Base-by-base conservation (phyloP, 352 stramenopile genomes). In the Globisporangium canariense region DNA sequence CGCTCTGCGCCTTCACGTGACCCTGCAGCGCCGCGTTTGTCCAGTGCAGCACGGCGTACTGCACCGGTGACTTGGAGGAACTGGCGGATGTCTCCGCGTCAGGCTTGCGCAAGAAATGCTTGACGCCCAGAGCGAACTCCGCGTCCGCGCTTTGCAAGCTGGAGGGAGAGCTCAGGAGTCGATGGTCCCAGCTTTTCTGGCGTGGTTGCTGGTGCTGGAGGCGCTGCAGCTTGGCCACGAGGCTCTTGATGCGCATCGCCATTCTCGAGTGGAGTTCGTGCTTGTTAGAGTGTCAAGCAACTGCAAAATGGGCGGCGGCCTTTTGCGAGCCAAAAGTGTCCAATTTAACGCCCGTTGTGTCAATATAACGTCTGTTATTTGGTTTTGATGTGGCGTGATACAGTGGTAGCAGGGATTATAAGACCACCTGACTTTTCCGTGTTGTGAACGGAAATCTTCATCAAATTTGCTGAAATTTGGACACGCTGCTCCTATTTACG, bases 31-130 rank as follows among this genome's bases (percentile, higher is more conserved):
- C 86, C 0, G 86, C 86, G 58, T 80, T 91, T 11, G 81, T 92
- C 86, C 86, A 94, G 69, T 92, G 83, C 18, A 91, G 63, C 47
- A 93, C 67, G 20, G 86, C 81, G 58, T 69, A 71, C 25, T 88
- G 70, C 32, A 89, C 69, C 7, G 73, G 75, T 2, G 72, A 56
- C 41, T 79, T 82, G 45, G 64, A 66, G 46, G 71, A 64, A 13
- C 9, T 41, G 41, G 25, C 54, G 73, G 53, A 46, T 1, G 55
- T 52, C 1, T 49, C 56, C 2, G 65, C 64, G 20, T 76, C 59
- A 3, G 62, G 67, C 64, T 83, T 84, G 47, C 78, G 75, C 55
- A 89, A 50, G 28, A 90, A 60, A 43, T 79, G 81, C 69, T 83
- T 71, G 18, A 91, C 83, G 11, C 83, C 83, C 50, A 85, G 71